Conservation (phyloP, 2,329 filamentous ascomycete species). For the Exophiala lecanii-corni region DNA sequence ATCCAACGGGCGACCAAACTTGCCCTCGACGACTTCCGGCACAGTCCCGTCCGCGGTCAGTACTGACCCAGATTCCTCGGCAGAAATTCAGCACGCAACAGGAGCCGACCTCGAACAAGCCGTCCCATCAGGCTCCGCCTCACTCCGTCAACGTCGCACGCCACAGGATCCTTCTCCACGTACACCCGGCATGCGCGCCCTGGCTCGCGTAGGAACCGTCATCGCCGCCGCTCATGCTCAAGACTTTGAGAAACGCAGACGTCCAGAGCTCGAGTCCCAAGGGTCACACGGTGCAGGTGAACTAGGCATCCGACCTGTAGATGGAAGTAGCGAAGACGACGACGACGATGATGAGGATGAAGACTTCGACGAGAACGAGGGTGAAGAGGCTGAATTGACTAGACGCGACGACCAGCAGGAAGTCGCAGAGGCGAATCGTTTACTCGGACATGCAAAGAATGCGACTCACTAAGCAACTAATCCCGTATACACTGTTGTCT, state of each 20-base stretch:
- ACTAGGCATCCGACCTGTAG: neutral
- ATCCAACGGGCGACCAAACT: constrained; percentile 3
- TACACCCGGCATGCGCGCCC: constrained; percentile 26
- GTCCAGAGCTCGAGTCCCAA: constrained; percentile 40
- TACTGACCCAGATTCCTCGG: constrained; percentile 6
- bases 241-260: constrained; percentile 80
- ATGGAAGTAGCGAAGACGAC: constrained; percentile 23
- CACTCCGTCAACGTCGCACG: constrained; percentile 25
- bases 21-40: constrained; percentile 5
- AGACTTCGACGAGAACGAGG: constrained; percentile 28
- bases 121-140: constrained; percentile 5
- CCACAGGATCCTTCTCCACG: constrained; percentile 20
- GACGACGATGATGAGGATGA: constrained; percentile 38
- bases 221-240: constrained; percentile 80
- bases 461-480: no score
- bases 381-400: constrained; percentile 1
- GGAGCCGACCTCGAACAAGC: constrained; percentile 25
- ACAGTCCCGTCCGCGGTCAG: constrained; percentile 4
- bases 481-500: no score
- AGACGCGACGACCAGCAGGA: constrained; percentile 1
- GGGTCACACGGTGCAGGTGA: constrained; percentile 32
- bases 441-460: neutral
- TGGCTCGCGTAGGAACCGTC: constrained; percentile 58
- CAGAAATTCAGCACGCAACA: constrained; percentile 13
- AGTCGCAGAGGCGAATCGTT: neutral